These are phyloP conservation scores for Penicillium sp. DNA, from an alignment of 2,329 filamentous ascomycete species.

Conservation along the genomic window DNA sequence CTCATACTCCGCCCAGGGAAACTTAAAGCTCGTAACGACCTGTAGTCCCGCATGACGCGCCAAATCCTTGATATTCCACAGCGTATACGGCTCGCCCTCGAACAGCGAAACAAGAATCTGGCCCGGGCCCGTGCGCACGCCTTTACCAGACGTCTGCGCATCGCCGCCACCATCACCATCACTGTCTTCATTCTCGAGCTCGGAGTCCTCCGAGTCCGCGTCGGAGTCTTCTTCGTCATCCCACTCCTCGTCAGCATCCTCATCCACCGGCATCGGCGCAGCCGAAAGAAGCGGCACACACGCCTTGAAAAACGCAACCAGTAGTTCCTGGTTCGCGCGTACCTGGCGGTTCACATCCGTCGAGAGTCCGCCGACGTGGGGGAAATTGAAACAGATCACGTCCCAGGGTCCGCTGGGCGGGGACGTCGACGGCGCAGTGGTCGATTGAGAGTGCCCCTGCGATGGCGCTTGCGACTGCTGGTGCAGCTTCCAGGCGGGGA, in stretches of 20 bases:
- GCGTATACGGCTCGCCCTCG: constrained; percentile 88
- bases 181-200: constrained; percentile 16
- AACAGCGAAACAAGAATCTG: constrained; percentile 83
- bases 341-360: constrained; percentile 96
- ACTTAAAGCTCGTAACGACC: constrained; percentile 51
- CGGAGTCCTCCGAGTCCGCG: constrained; percentile 19
- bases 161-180: constrained; percentile 12
- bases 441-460: background rate
- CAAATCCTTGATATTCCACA: constrained; percentile 92
- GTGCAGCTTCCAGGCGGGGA: constrained; percentile 30
- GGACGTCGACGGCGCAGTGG: constrained; percentile 2
- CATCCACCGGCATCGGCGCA: constrained; percentile 24
- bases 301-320: constrained; percentile 52
- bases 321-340: constrained; percentile 74
- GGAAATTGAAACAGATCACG: constrained; percentile 92
- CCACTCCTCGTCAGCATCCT: constrained; percentile 26
- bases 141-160: constrained; percentile 21
- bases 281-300: constrained; percentile 45
- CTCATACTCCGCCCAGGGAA: constrained; percentile 51
- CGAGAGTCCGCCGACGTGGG: constrained; percentile 87
- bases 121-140: constrained; percentile 38
- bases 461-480: background rate
- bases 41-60: constrained; percentile 65
- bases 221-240: constrained; percentile 22
- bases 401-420: constrained; percentile 59